These are phyloP conservation scores for Pseudopyricularia cyperi DNA, from an alignment of 2,329 filamentous ascomycete genomes.

Conservation along the genomic window DNA sequence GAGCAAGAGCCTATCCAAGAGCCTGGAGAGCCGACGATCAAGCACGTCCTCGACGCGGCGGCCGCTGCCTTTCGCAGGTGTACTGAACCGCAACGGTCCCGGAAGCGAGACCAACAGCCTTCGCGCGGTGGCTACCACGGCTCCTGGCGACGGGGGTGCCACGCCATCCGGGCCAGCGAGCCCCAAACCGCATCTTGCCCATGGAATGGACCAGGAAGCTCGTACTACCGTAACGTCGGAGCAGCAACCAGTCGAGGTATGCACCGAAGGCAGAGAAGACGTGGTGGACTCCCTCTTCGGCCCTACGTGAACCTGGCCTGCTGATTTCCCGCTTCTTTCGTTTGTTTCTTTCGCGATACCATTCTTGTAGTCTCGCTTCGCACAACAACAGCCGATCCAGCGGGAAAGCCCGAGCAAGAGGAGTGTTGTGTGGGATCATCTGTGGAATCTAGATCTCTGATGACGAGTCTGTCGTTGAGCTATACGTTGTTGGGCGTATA, in stretches of 20 bases:
- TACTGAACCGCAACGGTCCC: slow-evolving; percentile 32
- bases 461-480: background rate
- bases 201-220: slow-evolving; percentile 4
- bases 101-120: slow-evolving; percentile 48
- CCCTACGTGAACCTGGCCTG: slow-evolving; percentile 16
- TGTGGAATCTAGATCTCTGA: slow-evolving; percentile 45
- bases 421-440: slow-evolving; percentile 47
- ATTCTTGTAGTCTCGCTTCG: background rate
- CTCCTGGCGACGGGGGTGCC: slow-evolving; percentile 8
- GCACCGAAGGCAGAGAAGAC: slow-evolving; percentile 16
- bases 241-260: slow-evolving; percentile 33
- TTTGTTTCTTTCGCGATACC: background rate
- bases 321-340: slow-evolving; percentile 11
- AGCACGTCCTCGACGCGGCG: slow-evolving; percentile 77
- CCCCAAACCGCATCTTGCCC: slow-evolving; percentile 23
- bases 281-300: slow-evolving; percentile 36
- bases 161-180: slow-evolving; percentile 16
- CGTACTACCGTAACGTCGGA: background rate
- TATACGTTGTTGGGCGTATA: background rate
- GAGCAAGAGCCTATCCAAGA: slow-evolving; percentile 71
- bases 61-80: slow-evolving; percentile 32
- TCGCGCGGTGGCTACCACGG: slow-evolving; percentile 27
- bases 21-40: slow-evolving; percentile 79
- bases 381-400: slow-evolving; percentile 12
- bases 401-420: slow-evolving; percentile 32